Conservation (phyloP, 1,284 basidiomycete species). For the Rhodotorula sp. region DNA sequence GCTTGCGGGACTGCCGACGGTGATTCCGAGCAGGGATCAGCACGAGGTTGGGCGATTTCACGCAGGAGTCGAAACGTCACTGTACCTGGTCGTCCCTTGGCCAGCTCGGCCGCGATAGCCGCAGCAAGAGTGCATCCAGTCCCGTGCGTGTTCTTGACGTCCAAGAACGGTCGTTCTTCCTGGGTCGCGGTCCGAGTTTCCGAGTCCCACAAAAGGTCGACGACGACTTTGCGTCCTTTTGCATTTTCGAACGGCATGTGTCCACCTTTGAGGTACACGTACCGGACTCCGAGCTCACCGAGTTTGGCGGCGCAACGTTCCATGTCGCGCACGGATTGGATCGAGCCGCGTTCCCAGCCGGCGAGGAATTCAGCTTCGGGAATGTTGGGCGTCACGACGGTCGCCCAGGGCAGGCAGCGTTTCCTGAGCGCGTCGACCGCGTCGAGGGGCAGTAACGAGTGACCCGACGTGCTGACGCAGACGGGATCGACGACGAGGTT, state of each 20-base stretch:
- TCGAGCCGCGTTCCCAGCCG: slow-evolving; percentile 46
- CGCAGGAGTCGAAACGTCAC: too few species aligned
- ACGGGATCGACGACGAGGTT: slow-evolving; percentile 79
- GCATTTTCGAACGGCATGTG: slow-evolving; percentile 58
- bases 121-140: slow-evolving; percentile 91
- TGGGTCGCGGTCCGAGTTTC: slow-evolving; percentile 52
- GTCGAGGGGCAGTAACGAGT: slow-evolving; percentile 67
- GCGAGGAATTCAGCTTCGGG: slow-evolving; percentile 74
- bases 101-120: slow-evolving; percentile 70
- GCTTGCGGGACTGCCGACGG: slow-evolving; percentile 59
- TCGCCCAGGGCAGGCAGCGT: slow-evolving; percentile 69
- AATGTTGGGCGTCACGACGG: slow-evolving; percentile 82
- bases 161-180: slow-evolving; percentile 65
- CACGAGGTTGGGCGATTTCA: too few species aligned
- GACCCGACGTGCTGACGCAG: slow-evolving; percentile 88
- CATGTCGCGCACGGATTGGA: slow-evolving; percentile 64
- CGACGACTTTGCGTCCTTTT: slow-evolving; percentile 55
- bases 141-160: slow-evolving; percentile 78
- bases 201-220: slow-evolving; percentile 68
- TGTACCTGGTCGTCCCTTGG: slow-evolving; percentile 56
- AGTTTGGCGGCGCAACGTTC: slow-evolving; percentile 61
- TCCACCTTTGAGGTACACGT: slow-evolving; percentile 84
- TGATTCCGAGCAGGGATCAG: too few species aligned
- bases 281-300: slow-evolving; percentile 56
- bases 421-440: slow-evolving; percentile 63